Base-by-base conservation (phyloP, 78 protist species). In the Planoprotostelium fungivorum region DNA sequence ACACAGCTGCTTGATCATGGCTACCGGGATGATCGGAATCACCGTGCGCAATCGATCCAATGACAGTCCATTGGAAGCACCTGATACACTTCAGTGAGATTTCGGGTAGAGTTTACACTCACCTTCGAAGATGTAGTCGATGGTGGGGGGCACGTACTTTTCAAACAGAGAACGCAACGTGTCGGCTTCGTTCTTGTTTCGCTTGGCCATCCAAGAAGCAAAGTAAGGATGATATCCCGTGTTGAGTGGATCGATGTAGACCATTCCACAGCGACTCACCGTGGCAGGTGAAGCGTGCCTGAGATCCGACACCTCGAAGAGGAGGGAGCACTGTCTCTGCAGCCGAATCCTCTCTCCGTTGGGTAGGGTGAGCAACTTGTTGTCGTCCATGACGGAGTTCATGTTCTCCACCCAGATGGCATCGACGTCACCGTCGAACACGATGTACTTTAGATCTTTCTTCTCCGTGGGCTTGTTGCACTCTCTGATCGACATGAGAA, bases 351-450 rank as follows among this genome's bases (percentile, higher is more conserved):
- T 97, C 93, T 99, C 99, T 83, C 99, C 99, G 91, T 94, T 97
- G 34, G 99, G 99, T 31, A 99, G 95, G 1, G 99, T 99, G 34
- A 99, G 92, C 31, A 51, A 16, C 73, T 16, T 92, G 97, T 98
- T 98, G 94, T 99, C 99, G 93, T 99, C 99, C 28, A 99, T 94
- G 35, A 99, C 98, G 0, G 97, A 92, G 95, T 99, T 99, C 63
- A 99, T 90, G 90, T 97, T 98, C 92, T 99, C 99, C 28, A 99
- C 99, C 99, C 99, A 98, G 89, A 97, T 99, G 1, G 99, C 98
- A 89, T 98, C 99, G 34, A 99, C 98, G 89, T 98, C 99, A 34
- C 99, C 99, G 87, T 99, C 99, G 39, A 98, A 96, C 37, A 99
- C 88, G 87, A 99, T 98, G 99, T 98, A 99, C 83, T 98, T 99